Base-by-base conservation (phyloP, 1,284 basidiomycete species). In the Puccinia horiana region DNA sequence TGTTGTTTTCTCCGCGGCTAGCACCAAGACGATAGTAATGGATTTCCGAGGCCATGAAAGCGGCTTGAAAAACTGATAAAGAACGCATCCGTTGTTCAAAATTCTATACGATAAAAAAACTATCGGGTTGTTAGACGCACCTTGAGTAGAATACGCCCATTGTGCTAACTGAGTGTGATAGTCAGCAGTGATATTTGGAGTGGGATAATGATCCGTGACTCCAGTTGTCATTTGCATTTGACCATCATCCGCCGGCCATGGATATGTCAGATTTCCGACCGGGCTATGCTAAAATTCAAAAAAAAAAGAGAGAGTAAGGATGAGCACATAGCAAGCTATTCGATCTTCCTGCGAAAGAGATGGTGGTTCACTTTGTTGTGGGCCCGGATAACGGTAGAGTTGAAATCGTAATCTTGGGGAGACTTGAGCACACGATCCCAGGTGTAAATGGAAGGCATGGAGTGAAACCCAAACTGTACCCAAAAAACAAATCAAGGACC, bases 381-480 rank as follows among this genome's bases (percentile, higher is more conserved):
- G 3, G 90, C 90, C 80, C 88, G 87, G 2, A 91, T 90, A 5
- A 90, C 89, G 0, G 89, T 90, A 0, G 90, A 91, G 85, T 91
- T 91, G 88, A 91, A 91, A 16, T 87, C 87, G 86, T 90, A 91
- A 83, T 90, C 90, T 16, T 88, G 88, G 29, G 72, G 44, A 0
- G 88, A 87, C n/a, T 86, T 84, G 23, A 92, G 88, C 0, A 91
- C 90, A 83, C 91, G 89, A 85, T 91, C 89, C 89, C 91, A 91
- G 76, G 88, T 90, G 84, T 90, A 90, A 86, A 91, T 90, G 0
- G 90, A 91, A 0, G 91, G 90, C 89, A 91, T 90, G 0, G 91
- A 91, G 85, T 91, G 91, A 87, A 91, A 91, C n/a, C 90, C 91
- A 83, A 91, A 91, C 84, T 81, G 11, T 8, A 14, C 29, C 2